Base-by-base conservation (phyloP, 768 basidiomycete genomes). In the Leucosporidium creatinivorum region DNA sequence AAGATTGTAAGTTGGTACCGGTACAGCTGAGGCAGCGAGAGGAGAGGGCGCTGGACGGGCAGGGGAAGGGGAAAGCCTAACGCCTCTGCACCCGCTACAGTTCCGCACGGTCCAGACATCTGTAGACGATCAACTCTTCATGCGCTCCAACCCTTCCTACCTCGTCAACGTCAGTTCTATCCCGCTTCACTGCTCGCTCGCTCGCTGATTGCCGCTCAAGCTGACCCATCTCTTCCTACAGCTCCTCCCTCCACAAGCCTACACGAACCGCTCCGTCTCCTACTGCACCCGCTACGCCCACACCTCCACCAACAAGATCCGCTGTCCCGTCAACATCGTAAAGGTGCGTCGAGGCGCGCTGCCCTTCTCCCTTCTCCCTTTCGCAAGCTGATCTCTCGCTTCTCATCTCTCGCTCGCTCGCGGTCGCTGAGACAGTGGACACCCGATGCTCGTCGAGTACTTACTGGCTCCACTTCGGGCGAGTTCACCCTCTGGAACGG, bases 401-500 rank as follows among this genome's bases (percentile, higher is more conserved):
- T 6, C 9, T 19, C 25, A 10, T 17, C 17, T 26, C 23, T 17
- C 7, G 7, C 26, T 23, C 33, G 33, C 5, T n/a, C 61, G 65
- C 33, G 57, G 31, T 4, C 19, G 3, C 12, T 26, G 52, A 54
- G n/a, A 33, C 70, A 97, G 92, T 99, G 94, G 92, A 98, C 93
- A 23, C 96, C 96, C 1, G 94, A 98, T 80, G 92, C 88, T 63
- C 84, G 96, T 39, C 86, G 96, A 3, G 83, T 98, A 26, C 80
- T 98, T 57, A 98, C 96, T 4, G 96, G 96, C 23, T 93, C 93
- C 17, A 92, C 93, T 26, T 91, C 89, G 69, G 96, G 96, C 56
- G 96, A 98, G 80, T 97, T 99, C 79, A 98, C 94, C 1, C 84
- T 98, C 9, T 98, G 96, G 96, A 99, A 99, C 73, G 94, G 94